Percentiles rank a stretch among this genome's conserved stretches.
These are phyloP conservation scores for Tolypocladium album DNA, from an alignment of 2,329 filamentous ascomycete species.

Conservation along the genomic window DNA sequence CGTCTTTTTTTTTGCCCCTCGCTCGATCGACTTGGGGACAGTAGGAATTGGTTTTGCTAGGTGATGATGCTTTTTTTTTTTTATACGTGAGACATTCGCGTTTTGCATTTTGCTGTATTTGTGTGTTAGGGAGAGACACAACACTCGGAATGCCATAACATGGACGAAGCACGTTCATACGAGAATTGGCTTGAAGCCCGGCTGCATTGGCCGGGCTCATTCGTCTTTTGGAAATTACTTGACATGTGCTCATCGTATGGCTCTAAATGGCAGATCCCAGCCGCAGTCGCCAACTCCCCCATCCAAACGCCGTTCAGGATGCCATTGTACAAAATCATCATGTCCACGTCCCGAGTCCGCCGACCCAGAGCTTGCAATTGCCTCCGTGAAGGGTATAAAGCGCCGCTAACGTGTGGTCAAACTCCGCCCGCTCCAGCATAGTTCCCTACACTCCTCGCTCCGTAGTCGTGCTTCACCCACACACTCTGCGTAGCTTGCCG, in stretches of 20 bases:
- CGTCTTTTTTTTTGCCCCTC: background rate
- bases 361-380: conserved; percentile 1
- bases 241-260: background rate
- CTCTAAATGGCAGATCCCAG: background rate
- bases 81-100: background rate
- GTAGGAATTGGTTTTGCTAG: background rate
- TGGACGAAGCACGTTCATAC: background rate
- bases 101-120: background rate
- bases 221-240: background rate
- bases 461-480: background rate
- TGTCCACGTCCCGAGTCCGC: background rate
- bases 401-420: background rate
- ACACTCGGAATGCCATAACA: background rate
- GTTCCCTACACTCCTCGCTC: background rate
- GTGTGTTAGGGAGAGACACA: background rate
- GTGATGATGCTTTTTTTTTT: background rate
- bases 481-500: background rate
- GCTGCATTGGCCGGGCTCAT: background rate
- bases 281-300: conserved; percentile 6
- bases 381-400: conserved; percentile 5
- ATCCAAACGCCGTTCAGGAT: conserved; percentile 8
- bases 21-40: background rate
- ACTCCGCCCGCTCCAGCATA: background rate
- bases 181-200: background rate
- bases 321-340: conserved; percentile 1